Evolutionary conservation across 2,329 filamentous ascomycete species (phyloP), one percentile per base, ranked within the genome.

Genomic region (Aspergillus tamarii): DNA sequence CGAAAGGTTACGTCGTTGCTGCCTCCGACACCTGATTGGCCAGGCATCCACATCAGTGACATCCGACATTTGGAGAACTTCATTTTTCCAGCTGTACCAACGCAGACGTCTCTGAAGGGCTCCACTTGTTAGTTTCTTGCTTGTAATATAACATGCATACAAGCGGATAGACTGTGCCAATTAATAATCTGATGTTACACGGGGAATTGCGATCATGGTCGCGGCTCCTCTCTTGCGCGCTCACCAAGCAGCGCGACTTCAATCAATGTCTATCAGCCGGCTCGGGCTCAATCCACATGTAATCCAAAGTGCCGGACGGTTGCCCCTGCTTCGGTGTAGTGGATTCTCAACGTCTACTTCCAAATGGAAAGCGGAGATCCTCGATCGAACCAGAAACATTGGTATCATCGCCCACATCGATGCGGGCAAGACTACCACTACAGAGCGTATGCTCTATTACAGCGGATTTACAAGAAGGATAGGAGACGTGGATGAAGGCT

Each of bases 341-440:
- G 65, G 56, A 9, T 77, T 79, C 45, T 77, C 77, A 7, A 74
- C 73, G 2, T 66, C 69, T 16, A 23, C 67, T 4, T 59, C 66
- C 3, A 67, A 60, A 63, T 66, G 63, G 32, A 71, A 76, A 46
- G 68, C 60, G 34, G 69, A 72, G 34, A 68, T 74, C 65, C 81
- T 88, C 21, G 83, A 87, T 45, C 87, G 87, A 71, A 95, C 94
- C 58, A 87, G 94, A 70, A 99, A 99, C 75, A 97, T 99, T 76
- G 95, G 95, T 66, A 98, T 99, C 70, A 97, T 99, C 77, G 95
- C 95, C 64, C 95, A 99, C 78, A 97, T 99, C 68, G 95, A 98
- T 88, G 95, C 95, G 62, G 95, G 95, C 10, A 99, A 99, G 84
- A 99, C 95, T 1, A 98, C 95, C 0, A 99, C 95, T 0, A 98